phyloP scores from a whole-genome alignment of 176 grass and related monocot species.

The Panicum miliaceum region DNA sequence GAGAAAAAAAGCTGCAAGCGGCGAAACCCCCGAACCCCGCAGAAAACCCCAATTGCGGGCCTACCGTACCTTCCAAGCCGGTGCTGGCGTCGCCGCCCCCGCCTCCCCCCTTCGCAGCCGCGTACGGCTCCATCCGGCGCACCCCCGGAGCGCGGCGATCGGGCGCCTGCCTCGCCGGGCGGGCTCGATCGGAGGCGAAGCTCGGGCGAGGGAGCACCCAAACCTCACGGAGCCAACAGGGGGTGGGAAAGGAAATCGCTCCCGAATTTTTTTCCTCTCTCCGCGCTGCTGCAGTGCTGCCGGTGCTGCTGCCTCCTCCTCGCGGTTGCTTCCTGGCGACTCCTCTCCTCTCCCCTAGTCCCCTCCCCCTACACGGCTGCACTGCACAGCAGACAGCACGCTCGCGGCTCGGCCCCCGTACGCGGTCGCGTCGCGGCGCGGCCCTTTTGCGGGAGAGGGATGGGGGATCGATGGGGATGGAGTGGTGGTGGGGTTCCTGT shows the following conservation, averaged over 20 bases:
- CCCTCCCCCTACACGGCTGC: background rate
- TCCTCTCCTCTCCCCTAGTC: background rate
- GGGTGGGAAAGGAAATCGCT: background rate
- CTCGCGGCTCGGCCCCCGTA: conserved; percentile 24
- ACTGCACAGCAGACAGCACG: background rate
- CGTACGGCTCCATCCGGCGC: conserved; percentile 51
- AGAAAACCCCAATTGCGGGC: conserved; percentile 28
- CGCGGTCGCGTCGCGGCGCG: conserved; percentile 38
- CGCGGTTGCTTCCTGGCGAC: conserved; percentile 44
- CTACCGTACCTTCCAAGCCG: conserved; percentile 67
- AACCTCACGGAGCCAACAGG: background rate
- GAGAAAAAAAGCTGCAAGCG: background rate
- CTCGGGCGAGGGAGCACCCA: background rate
- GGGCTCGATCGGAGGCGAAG: conserved; percentile 19
- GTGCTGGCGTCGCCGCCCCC: conserved; percentile 37
- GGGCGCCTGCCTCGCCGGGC: background rate
- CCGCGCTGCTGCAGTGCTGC: background rate
- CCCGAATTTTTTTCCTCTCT: background rate
- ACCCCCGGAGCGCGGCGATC: conserved; percentile 41
- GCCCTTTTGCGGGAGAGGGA: conserved; percentile 39
- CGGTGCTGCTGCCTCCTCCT: background rate
- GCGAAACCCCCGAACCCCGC: background rate
- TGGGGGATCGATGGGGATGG: background rate
- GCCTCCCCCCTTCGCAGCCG: conserved; percentile 8
- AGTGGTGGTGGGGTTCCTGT: background rate